Percentiles rank a stretch among this genome's conserved stretches.
Conservation (phyloP, 768 basidiomycete genomes). For the Pisolithus tinctorius region DNA sequence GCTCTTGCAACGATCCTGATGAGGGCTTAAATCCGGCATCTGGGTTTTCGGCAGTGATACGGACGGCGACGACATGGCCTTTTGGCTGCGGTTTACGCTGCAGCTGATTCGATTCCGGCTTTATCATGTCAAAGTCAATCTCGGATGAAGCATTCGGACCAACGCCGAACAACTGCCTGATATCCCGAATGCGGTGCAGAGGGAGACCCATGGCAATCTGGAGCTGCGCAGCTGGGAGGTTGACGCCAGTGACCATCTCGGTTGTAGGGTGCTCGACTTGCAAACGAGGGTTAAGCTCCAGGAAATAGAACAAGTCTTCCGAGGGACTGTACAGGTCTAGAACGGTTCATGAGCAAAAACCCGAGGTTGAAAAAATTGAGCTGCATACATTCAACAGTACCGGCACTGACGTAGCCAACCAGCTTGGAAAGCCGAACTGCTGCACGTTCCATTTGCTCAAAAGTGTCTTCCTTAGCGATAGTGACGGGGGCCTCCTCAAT, state of each 20-base stretch:
- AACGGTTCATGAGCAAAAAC: constrained; percentile 3
- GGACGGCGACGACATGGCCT: constrained; percentile 97
- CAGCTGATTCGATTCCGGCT: constrained; percentile 78
- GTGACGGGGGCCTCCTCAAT: constrained; percentile 99
- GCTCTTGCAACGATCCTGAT: constrained; percentile 92
- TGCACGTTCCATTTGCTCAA: constrained; percentile 97
- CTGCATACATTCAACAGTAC: constrained; percentile 89
- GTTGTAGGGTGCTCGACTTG: constrained; percentile 99
- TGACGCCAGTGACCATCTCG: constrained; percentile 99
- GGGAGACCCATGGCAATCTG: constrained; percentile 99
- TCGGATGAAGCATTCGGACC: constrained; percentile 83
- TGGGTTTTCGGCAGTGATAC: constrained; percentile 98
- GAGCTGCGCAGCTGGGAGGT: constrained; percentile 93
- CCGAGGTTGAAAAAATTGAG: constrained; percentile 4
- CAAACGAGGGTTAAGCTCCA: constrained; percentile 97
- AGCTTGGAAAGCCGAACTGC: constrained; percentile 99
- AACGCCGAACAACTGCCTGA: constrained; percentile 92
- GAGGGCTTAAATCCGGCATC: constrained; percentile 99
- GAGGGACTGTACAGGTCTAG: constrained; percentile 90
- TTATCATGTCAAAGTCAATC: constrained; percentile 95
- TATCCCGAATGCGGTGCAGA: constrained; percentile 90
- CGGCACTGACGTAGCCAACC: constrained; percentile 97
- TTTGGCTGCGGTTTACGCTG: constrained; percentile 96
- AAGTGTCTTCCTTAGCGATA: constrained; percentile 86
- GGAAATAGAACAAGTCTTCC: constrained; percentile 94